Conservation (phyloP, 2,329 filamentous ascomycete genomes). For the Raffaelea ambrosiae region DNA sequence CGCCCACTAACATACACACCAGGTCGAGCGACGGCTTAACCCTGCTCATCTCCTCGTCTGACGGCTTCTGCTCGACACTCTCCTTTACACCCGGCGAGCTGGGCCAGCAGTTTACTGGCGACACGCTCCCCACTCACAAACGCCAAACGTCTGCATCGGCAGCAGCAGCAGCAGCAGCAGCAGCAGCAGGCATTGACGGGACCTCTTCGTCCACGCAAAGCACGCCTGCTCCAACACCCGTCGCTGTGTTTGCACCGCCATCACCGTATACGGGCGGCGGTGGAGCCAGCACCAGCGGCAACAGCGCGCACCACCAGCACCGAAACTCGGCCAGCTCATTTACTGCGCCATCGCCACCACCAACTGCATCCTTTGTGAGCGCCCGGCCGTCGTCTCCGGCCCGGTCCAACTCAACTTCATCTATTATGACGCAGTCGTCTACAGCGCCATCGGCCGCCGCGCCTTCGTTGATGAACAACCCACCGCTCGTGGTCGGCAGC, state of each 20-base stretch:
- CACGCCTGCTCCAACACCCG: constrained; percentile 65
- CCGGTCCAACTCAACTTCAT: constrained; percentile 78
- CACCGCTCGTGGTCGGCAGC: constrained; percentile 67
- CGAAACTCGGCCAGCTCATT: constrained; percentile 51
- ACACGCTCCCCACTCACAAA: constrained; percentile 36
- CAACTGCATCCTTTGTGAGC: constrained; percentile 45
- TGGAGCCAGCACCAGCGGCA: too few relatives aligned
- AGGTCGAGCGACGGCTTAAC: constrained; percentile 41
- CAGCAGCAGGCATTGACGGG: constrained; percentile 14
- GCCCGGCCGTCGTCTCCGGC: constrained; percentile 67
- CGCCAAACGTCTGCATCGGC: too few relatives aligned
- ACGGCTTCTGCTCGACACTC: constrained; percentile 91
- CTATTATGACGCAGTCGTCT: constrained; percentile 59
- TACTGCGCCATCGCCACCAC: constrained; percentile 49
- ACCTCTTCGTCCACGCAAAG: constrained; percentile 48
- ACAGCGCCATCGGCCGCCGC: constrained; percentile 21
- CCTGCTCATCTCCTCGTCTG: constrained; percentile 56
- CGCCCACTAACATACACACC: too few relatives aligned
- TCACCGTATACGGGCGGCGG: constrained; percentile 46
- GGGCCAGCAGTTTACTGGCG: constrained; percentile 69
- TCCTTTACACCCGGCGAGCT: constrained; percentile 79
- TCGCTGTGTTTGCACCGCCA: constrained; percentile 51
- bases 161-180: not conserved
- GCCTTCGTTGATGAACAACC: constrained; percentile 57
- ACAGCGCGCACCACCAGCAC: constrained; percentile 43